A percentile compares a stretch with the other conserved stretches of the same genome.
Conservation (phyloP, 2,329 filamentous ascomycete species). For the Magnaporthales sp. region DNA sequence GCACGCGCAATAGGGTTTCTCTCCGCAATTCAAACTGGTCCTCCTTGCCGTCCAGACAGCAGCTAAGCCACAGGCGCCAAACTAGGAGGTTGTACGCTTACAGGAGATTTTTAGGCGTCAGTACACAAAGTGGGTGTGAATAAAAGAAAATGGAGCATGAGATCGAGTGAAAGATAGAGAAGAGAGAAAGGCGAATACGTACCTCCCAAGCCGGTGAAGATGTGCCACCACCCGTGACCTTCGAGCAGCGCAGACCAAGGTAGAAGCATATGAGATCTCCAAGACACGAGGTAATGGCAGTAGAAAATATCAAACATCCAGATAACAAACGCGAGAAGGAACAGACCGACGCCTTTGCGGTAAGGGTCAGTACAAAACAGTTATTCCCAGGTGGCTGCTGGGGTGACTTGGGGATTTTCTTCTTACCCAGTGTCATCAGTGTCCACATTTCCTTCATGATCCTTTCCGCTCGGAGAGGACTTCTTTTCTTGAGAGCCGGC, state of each 20-base stretch:
- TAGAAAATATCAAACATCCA: slow-evolving; percentile 77
- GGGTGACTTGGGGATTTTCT: slow-evolving; percentile 15
- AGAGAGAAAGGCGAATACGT: slow-evolving; percentile 8
- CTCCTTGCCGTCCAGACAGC: slow-evolving; percentile 64
- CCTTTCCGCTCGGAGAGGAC: slow-evolving; percentile 37
- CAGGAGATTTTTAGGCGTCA: background rate
- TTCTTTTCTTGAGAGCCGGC: slow-evolving; percentile 35
- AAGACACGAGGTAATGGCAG: slow-evolving; percentile 55
- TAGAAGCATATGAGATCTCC: slow-evolving; percentile 60
- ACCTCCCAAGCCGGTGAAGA: slow-evolving; percentile 67
- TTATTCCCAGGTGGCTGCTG: background rate
- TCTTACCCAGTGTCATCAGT: slow-evolving; percentile 52
- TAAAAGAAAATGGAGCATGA: background rate
- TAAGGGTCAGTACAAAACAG: background rate
- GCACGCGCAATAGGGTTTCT: slow-evolving; percentile 41
- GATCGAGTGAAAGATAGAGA: background rate
- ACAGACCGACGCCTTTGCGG: slow-evolving; percentile 52
- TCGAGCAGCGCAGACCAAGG: slow-evolving; percentile 71
- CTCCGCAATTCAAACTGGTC: slow-evolving; percentile 64
- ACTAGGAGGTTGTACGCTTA: slow-evolving; percentile 77
- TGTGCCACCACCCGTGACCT: slow-evolving; percentile 55
- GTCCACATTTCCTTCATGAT: slow-evolving; percentile 61
- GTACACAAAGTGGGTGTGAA: no score
- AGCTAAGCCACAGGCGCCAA: slow-evolving; percentile 76
- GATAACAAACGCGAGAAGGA: slow-evolving; percentile 65